Conservation (phyloP, 306 rosid genomes). For the Cucumis hystrix region DNA sequence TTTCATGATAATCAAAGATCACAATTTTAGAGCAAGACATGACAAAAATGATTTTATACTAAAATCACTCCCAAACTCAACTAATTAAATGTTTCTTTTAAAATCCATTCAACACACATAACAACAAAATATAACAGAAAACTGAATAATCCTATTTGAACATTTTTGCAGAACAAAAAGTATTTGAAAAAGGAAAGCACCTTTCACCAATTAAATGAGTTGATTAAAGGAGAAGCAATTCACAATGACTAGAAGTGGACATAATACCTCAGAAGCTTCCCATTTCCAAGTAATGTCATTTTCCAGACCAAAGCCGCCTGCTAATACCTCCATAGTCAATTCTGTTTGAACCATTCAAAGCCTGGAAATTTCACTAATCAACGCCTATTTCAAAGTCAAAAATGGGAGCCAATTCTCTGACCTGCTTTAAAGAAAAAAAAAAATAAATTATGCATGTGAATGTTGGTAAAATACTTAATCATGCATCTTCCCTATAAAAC, state of each 20-base stretch:
- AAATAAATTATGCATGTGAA: neutral
- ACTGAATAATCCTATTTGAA: neutral
- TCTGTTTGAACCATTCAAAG: neutral
- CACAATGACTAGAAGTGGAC: neutral
- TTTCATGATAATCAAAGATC: too few relatives aligned
- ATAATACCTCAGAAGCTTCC: slow-evolving; percentile 5
- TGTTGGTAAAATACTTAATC: neutral
- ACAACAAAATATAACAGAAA: neutral
- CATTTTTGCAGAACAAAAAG: neutral
- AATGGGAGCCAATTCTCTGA: neutral
- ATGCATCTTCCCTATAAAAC: neutral
- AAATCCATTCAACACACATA: neutral
- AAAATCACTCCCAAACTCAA: neutral
- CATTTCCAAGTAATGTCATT: neutral
- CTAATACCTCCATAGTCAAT: neutral
- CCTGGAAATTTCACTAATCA: neutral
- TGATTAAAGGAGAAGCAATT: neutral
- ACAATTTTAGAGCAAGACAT: neutral
- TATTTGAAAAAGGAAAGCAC: neutral
- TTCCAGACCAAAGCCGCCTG: neutral
- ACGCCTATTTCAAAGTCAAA: neutral
- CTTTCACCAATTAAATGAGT: neutral
- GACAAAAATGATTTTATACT: too few relatives aligned
- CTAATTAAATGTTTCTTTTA: neutral
- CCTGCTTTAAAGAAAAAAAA: neutral